Evolutionary conservation across 192 early-diverging fungal genomes (phyloP).

Genomic region (Coemansia sp.): DNA sequence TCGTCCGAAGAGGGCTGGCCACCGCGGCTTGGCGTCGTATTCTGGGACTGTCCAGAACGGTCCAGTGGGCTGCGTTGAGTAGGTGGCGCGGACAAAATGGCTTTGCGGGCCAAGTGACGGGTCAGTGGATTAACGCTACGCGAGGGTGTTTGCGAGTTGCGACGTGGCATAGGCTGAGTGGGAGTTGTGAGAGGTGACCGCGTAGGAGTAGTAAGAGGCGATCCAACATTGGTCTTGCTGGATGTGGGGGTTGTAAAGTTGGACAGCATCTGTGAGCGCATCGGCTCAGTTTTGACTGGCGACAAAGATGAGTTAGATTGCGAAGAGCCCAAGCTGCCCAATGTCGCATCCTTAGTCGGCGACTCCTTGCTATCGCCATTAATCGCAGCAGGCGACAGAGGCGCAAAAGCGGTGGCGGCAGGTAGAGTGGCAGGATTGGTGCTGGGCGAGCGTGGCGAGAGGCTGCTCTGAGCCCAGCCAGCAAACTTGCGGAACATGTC

Average conservation of each 20-base stretch:
- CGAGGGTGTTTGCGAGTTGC: constrained; percentile 28
- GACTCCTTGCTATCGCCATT: constrained; percentile 2
- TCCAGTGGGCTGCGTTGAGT: constrained; percentile 11
- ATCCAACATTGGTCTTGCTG: not conserved
- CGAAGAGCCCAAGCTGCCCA: constrained; percentile 22
- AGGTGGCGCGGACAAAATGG: constrained; percentile 29
- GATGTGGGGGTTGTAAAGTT: constrained; percentile 26
- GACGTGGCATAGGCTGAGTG: constrained; percentile 21
- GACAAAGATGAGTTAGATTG: constrained; percentile 42
- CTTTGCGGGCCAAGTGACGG: constrained; percentile 43
- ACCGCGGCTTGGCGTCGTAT: constrained; percentile 10
- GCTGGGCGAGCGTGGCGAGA: constrained; percentile 23
- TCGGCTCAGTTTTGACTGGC: constrained; percentile 40
- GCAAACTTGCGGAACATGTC: constrained; percentile 41
- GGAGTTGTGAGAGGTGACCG: not conserved
- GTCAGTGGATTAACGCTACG: constrained; percentile 50
- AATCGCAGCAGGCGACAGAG: not conserved
- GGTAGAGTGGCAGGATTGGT: not conserved
- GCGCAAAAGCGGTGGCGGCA: not conserved
- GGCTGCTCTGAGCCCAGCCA: constrained; percentile 30
- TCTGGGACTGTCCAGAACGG: not conserved
- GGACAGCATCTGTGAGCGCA: constrained; percentile 42
- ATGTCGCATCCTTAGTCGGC: constrained; percentile 1
- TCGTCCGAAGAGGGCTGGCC: constrained; percentile 12
- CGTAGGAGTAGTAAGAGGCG: constrained; percentile 24